These are phyloP conservation scores for Cyberlindnera galapagoensis DNA, from an alignment of 805 yeast genomes.

Conservation along the genomic window DNA sequence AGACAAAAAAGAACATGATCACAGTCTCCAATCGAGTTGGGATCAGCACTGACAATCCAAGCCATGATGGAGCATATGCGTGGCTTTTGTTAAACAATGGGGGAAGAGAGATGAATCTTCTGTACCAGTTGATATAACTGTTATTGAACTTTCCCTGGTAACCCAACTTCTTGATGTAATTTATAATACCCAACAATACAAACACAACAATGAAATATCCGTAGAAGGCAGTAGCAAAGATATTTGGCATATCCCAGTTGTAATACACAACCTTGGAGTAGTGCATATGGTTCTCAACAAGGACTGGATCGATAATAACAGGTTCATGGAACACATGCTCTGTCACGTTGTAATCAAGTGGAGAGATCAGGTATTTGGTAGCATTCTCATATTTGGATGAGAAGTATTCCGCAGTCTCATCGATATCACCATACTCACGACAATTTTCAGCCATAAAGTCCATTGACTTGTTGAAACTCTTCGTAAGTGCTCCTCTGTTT, in stretches of 20 bases:
- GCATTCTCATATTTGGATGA: conserved; percentile 26
- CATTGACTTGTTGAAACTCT: conserved; percentile 10
- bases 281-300: not conserved
- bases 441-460: not conserved
- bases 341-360: conserved; percentile 6
- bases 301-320: conserved; percentile 3
- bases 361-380: conserved; percentile 17
- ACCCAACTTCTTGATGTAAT: conserved; percentile 24
- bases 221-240: conserved; percentile 27
- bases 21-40: conserved; percentile 23
- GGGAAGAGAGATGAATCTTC: conserved; percentile 18
- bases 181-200: conserved; percentile 28
- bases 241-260: conserved; percentile 16
- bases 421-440: conserved; percentile 1
- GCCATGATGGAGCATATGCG: conserved; percentile 4
- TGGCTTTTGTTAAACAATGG: conserved; percentile 16
- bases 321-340: conserved; percentile 9
- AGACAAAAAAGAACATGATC: conserved; percentile 30
- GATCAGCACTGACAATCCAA: conserved; percentile 11
- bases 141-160: conserved; percentile 10
- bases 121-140: conserved; percentile 13
- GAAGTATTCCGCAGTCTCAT: conserved; percentile 13
- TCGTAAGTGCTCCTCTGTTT: conserved; percentile 7
- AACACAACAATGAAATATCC: conserved; percentile 35
- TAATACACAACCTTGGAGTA: conserved; percentile 8